Base-by-base conservation (phyloP, 768 basidiomycete species). In the Leucogyrophana mollusca region DNA sequence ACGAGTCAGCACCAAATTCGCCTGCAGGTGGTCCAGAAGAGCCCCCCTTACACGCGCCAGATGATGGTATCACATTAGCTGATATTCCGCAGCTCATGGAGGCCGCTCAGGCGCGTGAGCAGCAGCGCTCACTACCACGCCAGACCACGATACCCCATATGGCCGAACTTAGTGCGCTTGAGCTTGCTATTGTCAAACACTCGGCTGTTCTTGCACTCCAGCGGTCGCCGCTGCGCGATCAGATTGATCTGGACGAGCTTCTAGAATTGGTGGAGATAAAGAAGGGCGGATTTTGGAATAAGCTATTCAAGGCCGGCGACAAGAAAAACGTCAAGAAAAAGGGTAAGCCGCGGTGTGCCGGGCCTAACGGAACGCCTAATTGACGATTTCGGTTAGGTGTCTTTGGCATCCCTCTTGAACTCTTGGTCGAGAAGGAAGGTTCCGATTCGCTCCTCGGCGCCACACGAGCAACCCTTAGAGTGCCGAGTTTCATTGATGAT, bases 401-500 rank as follows among this genome's bases (percentile, higher is more conserved):
- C 23, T 99, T 99, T 64, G 84, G 90, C 45, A 82, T 98, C 45
- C 93, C 92, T 4, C 76, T 99, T 49, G 96, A 99, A 56, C 72
- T 93, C 22, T 73, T 99, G 35, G 95, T 95, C 21, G 94, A 98
- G 54, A 78, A 86, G 53, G 93, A 95, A 64, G 95, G 96, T 5
- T 85, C 90, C n/a, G 96, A 99, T 69, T 96, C 95, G 16, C 69
- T 93, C 53, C 82, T 90, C 43, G 96, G 95, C 16, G 90, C 91
- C 18, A 90, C 93, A 5, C 80, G 89, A 27, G 83, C 80, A 27
- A 81, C 91, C 6, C 60, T 99, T 52, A 77, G 91, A 55, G 86
- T 99, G 17, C 96, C 96, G 11, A 97, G 92, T 65, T 97, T 99
- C 64, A 90, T 99, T 47, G 96, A 99, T 64, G 96, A 99, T 60